These are phyloP conservation scores for Betula pendula DNA, from an alignment of 306 rosid genomes.

Conservation along the genomic window DNA sequence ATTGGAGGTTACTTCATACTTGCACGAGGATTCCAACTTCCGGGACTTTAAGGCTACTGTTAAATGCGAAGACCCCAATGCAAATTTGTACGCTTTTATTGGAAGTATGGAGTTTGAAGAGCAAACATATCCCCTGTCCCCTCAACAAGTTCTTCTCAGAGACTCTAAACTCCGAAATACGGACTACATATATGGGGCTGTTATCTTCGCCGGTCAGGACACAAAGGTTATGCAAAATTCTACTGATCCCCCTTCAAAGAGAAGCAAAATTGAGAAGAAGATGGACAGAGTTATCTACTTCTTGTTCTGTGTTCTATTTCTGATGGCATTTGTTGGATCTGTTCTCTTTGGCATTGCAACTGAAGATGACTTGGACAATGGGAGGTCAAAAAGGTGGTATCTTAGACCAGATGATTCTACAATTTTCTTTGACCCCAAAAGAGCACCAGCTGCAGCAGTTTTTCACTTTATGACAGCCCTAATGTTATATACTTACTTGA, in stretches of 20 bases:
- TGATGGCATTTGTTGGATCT: slow-evolving; percentile 79
- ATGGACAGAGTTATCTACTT: slow-evolving; percentile 85
- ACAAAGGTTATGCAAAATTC: slow-evolving; percentile 95
- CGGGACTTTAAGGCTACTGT: slow-evolving; percentile 55
- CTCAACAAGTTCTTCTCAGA: slow-evolving; percentile 88
- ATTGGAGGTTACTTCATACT: slow-evolving; percentile 68
- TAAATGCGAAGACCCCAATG: slow-evolving; percentile 96
- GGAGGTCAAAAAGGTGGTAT: slow-evolving; percentile 83
- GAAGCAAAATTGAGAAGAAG: slow-evolving; percentile 90
- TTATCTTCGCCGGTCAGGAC: slow-evolving; percentile 82
- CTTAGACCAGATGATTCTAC: slow-evolving; percentile 74
- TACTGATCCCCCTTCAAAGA: slow-evolving; percentile 84
- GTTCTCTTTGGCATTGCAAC: slow-evolving; percentile 74
- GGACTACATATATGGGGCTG: slow-evolving; percentile 75
- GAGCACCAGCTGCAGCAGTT: slow-evolving; percentile 55
- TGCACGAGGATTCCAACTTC: slow-evolving; percentile 54
- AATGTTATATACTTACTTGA: slow-evolving; percentile 66
- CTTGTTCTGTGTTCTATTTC: slow-evolving; percentile 62
- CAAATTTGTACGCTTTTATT: slow-evolving; percentile 78
- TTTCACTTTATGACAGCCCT: slow-evolving; percentile 81
- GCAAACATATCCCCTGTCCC: slow-evolving; percentile 64
- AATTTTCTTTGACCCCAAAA: slow-evolving; percentile 78
- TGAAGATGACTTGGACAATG: slow-evolving; percentile 63
- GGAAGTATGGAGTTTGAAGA: slow-evolving; percentile 72
- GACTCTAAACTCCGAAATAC: slow-evolving; percentile 96